Evolutionary conservation across 768 basidiomycete species (phyloP).

Genomic region (Artomyces pyxidatus): DNA sequence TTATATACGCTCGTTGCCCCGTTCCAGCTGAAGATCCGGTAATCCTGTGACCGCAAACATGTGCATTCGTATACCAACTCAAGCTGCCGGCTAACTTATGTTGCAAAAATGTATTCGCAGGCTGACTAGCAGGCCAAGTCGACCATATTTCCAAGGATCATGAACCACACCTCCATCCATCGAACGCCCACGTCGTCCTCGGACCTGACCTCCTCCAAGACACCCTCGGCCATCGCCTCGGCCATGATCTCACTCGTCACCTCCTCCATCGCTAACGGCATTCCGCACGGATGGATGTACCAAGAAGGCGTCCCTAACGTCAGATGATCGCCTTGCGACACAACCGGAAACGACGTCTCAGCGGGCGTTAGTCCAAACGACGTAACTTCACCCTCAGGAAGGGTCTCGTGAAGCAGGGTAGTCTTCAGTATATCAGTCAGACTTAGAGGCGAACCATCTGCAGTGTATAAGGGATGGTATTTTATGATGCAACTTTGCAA

Average conservation of each 20-base stretch:
- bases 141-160: slow-evolving; percentile 61
- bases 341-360: slow-evolving; percentile 55
- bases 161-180: slow-evolving; percentile 74
- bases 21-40: neutral
- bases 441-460: slow-evolving; percentile 59
- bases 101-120: no score
- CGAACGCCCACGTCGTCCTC: slow-evolving; percentile 28
- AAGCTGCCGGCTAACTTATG: neutral
- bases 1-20: neutral
- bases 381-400: slow-evolving; percentile 37
- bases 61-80: neutral
- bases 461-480: slow-evolving; percentile 12
- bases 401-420: slow-evolving; percentile 47
- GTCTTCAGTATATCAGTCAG: slow-evolving; percentile 49
- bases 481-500: slow-evolving; percentile 18
- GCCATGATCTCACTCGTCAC: slow-evolving; percentile 44
- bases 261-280: slow-evolving; percentile 56
- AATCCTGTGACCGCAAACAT: neutral
- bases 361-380: slow-evolving; percentile 47
- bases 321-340: slow-evolving; percentile 87
- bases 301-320: slow-evolving; percentile 65
- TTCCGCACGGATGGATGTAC: slow-evolving; percentile 88
- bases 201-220: slow-evolving; percentile 14
- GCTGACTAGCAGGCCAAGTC: slow-evolving; percentile 43
- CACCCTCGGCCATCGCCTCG: slow-evolving; percentile 15